Base-by-base conservation (phyloP, 225 moss, liverwort and hornwort species). In the Straminergon stramineum region DNA sequence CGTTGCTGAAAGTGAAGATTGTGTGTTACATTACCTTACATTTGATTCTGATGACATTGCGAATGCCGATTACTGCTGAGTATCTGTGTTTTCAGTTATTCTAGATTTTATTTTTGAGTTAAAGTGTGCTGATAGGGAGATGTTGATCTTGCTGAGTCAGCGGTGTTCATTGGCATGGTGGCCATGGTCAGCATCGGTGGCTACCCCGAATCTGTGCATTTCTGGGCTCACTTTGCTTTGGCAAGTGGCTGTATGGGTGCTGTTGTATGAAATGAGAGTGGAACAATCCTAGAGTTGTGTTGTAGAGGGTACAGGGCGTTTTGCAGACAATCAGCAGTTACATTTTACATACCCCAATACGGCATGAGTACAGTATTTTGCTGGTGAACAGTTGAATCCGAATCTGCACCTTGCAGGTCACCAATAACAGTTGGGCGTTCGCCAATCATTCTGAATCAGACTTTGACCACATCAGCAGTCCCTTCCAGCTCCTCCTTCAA, bases 381-480 rank as follows among this genome's bases (percentile, higher is more conserved):
- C 78, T 82, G 83, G 90, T 92, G 90, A 88, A 64, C 83, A 90
- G 64, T 39, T 53, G 56, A 52, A 75, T 85, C 85, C 27, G 86
- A 88, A 90, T 77, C 88, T 73, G 78, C 86, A 34, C 48, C 83
- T 88, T 88, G 79, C 88, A 88, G 83, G 88, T 90, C 83, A 88
- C 90, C 92, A 82, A 90, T 90, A 85, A 48, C 88, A 88, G 70
- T 78, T 73, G 78, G 75, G 71, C 64, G 86, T 86, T 80, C 86
- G 69, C 88, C 92, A 92, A 90, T 92, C 90, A 90, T 92, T 92
- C 86, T 86, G 88, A 90, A 65, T 71, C 51, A 83, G 86, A 78
- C 88, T 86, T 90, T 88, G 92, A 92, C 90, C 90, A 62, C 19
- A 90, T 88, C 85, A 88, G 52, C 88, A 70, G 67, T 62, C 84